Evolutionary conservation across 2,329 filamentous ascomycete genomes (phyloP).

Genomic region (Penicillium sp.): DNA sequence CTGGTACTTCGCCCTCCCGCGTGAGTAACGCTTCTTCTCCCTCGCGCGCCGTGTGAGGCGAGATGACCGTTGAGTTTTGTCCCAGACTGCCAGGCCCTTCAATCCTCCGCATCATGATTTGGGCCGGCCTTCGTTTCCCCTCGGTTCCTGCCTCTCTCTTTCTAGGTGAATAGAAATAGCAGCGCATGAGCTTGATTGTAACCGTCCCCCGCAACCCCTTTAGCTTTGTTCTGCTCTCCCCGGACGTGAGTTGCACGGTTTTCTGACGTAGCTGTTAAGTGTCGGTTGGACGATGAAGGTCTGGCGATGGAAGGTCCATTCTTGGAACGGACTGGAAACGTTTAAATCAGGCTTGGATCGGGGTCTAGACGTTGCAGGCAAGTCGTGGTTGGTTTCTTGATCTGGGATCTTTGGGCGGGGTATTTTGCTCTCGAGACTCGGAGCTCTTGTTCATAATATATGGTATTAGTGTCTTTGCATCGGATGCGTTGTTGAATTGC

Average conservation of each 20-base stretch:
- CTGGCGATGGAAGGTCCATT: not conserved
- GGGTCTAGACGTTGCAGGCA: not conserved
- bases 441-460: not conserved
- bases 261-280: not conserved
- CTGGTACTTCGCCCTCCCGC: slow-evolving; percentile 4
- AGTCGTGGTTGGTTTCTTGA: not conserved
- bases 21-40: slow-evolving; percentile 11
- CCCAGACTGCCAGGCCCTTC: slow-evolving; percentile 13
- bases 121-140: slow-evolving; percentile 8
- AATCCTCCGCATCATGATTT: slow-evolving; percentile 25
- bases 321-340: not conserved
- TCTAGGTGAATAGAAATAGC: not conserved
- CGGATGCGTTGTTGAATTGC: not conserved
- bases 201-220: not conserved
- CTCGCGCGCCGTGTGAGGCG: slow-evolving; percentile 9
- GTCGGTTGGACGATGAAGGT: not conserved
- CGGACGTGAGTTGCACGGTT: not conserved
- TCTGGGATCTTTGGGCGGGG: not conserved
- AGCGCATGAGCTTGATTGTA: not conserved
- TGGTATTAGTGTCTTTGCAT: no score
- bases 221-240: not conserved
- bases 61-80: slow-evolving; percentile 25
- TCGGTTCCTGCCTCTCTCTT: no score
- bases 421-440: not conserved
- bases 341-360: not conserved